Base-by-base conservation (phyloP, 768 basidiomycete genomes). In the Rhizopogon vulgaris region DNA sequence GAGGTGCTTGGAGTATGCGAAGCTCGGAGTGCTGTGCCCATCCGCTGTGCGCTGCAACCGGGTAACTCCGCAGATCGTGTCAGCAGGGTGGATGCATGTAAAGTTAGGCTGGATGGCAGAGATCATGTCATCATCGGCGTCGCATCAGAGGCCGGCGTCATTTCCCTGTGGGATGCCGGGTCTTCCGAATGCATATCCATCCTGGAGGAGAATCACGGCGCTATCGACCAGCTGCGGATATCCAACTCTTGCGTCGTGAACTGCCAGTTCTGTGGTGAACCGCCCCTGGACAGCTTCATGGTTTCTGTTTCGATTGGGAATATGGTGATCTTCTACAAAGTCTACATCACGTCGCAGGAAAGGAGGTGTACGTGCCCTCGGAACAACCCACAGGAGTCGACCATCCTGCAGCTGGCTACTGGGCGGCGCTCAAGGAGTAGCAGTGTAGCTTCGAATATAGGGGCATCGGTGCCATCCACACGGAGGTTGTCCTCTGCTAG, bases 81-180 rank as follows among this genome's bases (percentile, higher is more conserved):
- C 28, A 68, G 75, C 40, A 73, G 70, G 54, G 74, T 79, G 18
- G 76, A 83, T 63, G 77, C 78, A 3, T 82, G 79, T 56, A 67
- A 68, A 41, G 64, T 78, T 43, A 76, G 79, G 48, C 61, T 86
- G 47, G 77, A 73, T 36, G 80, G 79, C 6, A 69, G 64, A 41
- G 67, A 67, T 12, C 78, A 76, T 17, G 63, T 82, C 14, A 73
- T 91, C 54, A 63, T 90, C 14, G 82, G 74, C 38, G 77, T 78
- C 11, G 79, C 80, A 15, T 85, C 87, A 3, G 77, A 82, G 47
- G 73, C 78, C 1, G 89, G 90, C 9, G 71, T 78, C 9, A 73
- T 91, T 18, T 87, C 90, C 0, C 59, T 92, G 11, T 92, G 89
- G 90, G 87, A 91, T 60, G 80, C 74, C 7, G 58, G 69, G n/a